Base-by-base conservation (phyloP, 2,329 filamentous ascomycete species). In the Colletotrichum tanaceti region DNA sequence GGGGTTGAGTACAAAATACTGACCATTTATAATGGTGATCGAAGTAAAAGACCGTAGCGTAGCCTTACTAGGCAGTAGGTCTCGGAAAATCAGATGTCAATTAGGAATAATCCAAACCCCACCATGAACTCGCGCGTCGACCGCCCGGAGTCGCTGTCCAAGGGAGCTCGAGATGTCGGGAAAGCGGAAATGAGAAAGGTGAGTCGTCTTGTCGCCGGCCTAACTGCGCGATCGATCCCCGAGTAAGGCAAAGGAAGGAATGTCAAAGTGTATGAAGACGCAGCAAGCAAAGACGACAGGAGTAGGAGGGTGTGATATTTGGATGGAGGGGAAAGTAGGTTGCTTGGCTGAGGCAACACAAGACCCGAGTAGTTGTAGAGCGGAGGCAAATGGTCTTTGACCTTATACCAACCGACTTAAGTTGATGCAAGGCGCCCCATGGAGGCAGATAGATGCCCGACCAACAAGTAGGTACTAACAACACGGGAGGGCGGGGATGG, bases 11-110 rank as follows among this genome's bases (percentile, higher is more conserved):
- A 43, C 41, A 35, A 41, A 39, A 32, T 39, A 24, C n/a, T 41
- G 49, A 53, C 32, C 7, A 35, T 35, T 1, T 24, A 20, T 67
- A 43, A 43, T 46, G 13, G 47, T 57, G 54, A 20, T 65, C 46
- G 46, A 20, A 28, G 62, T 24, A 38, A 10, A 10, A 35, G 5
- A 35, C 9, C 32, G 66, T 49, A 55, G 50, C 44, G 63, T 50
- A 69, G 63, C 66, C 66, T 69, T 41, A 38, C 66, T 39, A 69
- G 66, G 66, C 66, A 69, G 66, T 63, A 66, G 28, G 18, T 52
- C 38, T 46, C 18, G 14, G n/a, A 39, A 44, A 66, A 57, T 66
- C 66, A 66, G 66, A 69, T 58, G 50, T 57, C 28, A 44, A 54
- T 20, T 28, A 28, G 50, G 49, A 32, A 41, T 35, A 24, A 50